These are phyloP conservation scores for Jacaranda copaia DNA, from an alignment of 257 asterid species.

Conservation along the genomic window DNA sequence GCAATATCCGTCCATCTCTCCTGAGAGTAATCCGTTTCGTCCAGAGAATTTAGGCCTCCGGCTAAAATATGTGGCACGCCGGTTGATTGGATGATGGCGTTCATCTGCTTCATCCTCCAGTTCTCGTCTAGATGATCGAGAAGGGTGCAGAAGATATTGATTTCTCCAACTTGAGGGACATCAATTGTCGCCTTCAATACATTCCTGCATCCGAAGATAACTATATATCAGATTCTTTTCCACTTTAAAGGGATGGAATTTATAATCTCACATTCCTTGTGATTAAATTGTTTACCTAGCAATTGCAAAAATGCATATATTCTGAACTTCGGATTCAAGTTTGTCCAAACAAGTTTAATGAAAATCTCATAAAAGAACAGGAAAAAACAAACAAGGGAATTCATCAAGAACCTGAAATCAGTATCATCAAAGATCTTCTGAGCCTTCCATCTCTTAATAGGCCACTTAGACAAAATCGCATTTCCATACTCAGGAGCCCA, in stretches of 20 bases:
- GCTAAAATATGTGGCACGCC: conserved; percentile 87
- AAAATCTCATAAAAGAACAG: background rate
- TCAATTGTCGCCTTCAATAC: conserved; percentile 93
- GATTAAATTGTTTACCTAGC: too few species aligned
- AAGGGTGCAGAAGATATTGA: conserved; percentile 80
- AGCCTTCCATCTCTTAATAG: conserved; percentile 84
- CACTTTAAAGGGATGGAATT: too few species aligned
- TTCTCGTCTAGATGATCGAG: conserved; percentile 88
- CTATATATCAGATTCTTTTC: too few species aligned
- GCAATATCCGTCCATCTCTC: conserved; percentile 95
- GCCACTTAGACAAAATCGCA: conserved; percentile 89
- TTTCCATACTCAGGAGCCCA: conserved; percentile 99
- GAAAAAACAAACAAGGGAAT: background rate
- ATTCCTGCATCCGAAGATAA: conserved; percentile 61
- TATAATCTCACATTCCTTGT: too few species aligned
- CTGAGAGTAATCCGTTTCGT: conserved; percentile 83
- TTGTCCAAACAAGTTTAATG: too few species aligned
- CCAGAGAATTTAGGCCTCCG: conserved; percentile 90
- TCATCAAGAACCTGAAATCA: conserved; percentile 73
- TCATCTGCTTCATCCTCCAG: conserved; percentile 95
- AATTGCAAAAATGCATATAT: too few species aligned
- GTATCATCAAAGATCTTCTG: conserved; percentile 80
- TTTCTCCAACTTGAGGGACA: conserved; percentile 81
- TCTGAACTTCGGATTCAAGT: too few species aligned
- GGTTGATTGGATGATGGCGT: conserved; percentile 76